phyloP scores from a whole-genome alignment of 2,329 filamentous ascomycete genomes.

The Penicillium concentricum region DNA sequence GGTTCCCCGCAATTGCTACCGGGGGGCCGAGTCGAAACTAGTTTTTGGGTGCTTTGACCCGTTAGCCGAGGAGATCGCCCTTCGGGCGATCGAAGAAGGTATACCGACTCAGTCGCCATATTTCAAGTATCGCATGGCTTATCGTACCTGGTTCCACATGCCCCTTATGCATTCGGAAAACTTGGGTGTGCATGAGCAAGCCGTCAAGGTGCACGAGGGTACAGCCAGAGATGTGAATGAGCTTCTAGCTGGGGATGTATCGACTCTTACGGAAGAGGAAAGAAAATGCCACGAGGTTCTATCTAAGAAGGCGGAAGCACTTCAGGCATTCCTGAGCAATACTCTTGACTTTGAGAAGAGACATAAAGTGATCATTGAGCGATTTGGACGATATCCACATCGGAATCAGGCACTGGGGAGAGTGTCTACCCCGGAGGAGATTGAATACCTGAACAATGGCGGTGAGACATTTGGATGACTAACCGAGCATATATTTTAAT shows the following conservation, averaged over 20 bases:
- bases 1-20: conserved; percentile 61
- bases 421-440: conserved; percentile 20
- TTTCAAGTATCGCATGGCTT: conserved; percentile 37
- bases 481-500: neutral
- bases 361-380: conserved; percentile 26
- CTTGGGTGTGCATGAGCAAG: conserved; percentile 20
- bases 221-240: conserved; percentile 18
- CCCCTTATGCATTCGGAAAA: conserved; percentile 57
- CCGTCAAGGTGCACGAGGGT: conserved; percentile 14
- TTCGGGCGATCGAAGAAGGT: conserved; percentile 35
- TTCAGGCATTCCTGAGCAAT: conserved; percentile 10
- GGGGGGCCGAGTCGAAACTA: conserved; percentile 46
- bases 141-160: conserved; percentile 59
- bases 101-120: conserved; percentile 28
- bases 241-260: conserved; percentile 10
- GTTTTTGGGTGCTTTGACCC: conserved; percentile 59
- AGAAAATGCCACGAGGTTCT: conserved; percentile 13
- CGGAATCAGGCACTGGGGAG: conserved; percentile 24
- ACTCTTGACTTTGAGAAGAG: conserved; percentile 20
- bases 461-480: conserved; percentile 19
- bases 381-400: conserved; percentile 28
- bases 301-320: conserved; percentile 6
- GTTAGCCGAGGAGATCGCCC: conserved; percentile 49
- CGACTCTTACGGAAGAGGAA: conserved; percentile 15
- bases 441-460: conserved; percentile 23